Evolutionary conservation across 148 eudicot species (phyloP), one percentile per base, ranked within the genome.

Genomic region (Fagopyrum homotropicum): DNA sequence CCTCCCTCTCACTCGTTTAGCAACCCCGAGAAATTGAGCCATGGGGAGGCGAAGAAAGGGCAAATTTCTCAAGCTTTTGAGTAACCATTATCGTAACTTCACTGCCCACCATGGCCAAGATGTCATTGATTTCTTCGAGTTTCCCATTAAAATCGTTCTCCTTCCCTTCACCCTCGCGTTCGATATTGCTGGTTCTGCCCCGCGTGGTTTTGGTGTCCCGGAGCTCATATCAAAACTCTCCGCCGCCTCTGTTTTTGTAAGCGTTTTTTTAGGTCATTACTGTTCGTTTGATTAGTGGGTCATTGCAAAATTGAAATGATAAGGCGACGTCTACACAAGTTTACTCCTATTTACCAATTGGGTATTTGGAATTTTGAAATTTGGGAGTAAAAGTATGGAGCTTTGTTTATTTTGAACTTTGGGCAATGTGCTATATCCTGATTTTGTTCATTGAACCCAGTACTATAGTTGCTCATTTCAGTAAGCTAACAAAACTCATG

Each of bases 151-250:
- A 59, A 45, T 93, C 29, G 80, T 88, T 3, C 77, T 93, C 10
- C 82, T 90, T n/a, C 98, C 98, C 10, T 81, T 93, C 81, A 93
- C 93, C 30, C 64, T 93, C 60, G 90, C 96, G 73, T 84, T 69
- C 74, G 84, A 80, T 84, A 79, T 90, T 72, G 91, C 89, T 48
- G 96, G 98, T 79, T 90, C 98, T 54, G 93, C 98, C 72, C 98
- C 86, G 1, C 96, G 98, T 45, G 98, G 96, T 12, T 93, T 90
- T 70, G 98, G 98, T 63, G 59, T 93, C 45, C 98, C 98, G 2
- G 87, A 90, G 77, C 79, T 93, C 83, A 82, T 90, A 80, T 93
- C 98, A 74, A 90, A 90, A 78, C 81, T 86, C 69, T 93, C 98
- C 4, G 83, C 82, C 64, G 81, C 96, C 64, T 79, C 98, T 69